Conservation (phyloP, 1,284 basidiomycete genomes). For the Phellopilus nigrolimitatus region DNA sequence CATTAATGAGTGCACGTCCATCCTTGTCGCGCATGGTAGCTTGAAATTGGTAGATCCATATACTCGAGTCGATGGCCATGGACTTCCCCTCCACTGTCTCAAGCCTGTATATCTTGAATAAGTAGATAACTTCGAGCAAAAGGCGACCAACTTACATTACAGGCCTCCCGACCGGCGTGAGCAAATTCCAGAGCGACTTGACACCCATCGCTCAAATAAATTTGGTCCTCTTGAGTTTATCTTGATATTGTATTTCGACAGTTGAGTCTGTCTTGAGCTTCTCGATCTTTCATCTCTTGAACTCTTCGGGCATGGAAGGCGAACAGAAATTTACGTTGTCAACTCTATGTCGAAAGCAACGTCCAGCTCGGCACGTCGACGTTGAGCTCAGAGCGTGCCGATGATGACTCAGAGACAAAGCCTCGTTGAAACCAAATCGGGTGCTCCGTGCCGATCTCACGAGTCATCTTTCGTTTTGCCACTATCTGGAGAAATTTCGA, state of each 20-base stretch:
- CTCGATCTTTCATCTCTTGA: no score
- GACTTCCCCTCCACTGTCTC: slow-evolving; percentile 89
- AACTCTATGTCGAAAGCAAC: no score
- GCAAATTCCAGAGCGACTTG: slow-evolving; percentile 90
- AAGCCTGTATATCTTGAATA: slow-evolving; percentile 47
- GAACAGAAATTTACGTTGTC: no score
- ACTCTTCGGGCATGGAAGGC: no score
- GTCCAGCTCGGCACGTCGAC: no score
- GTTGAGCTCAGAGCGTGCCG: no score
- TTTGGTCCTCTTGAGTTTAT: slow-evolving; percentile 20
- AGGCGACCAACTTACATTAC: slow-evolving; percentile 58
- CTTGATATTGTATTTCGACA: neutral
- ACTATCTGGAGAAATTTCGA: no score
- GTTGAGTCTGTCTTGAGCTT: no score
- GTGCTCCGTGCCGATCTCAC: no score
- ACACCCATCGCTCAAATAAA: slow-evolving; percentile 70
- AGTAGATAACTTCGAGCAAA: slow-evolving; percentile 11
- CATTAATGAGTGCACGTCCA: slow-evolving; percentile 85
- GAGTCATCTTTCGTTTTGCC: no score
- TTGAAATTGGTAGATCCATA: slow-evolving; percentile 99
- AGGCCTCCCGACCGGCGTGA: slow-evolving; percentile 85
- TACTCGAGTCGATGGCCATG: slow-evolving; percentile 96
- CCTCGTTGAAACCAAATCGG: no score
- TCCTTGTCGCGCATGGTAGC: slow-evolving; percentile 99
- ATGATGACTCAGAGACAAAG: no score